Evolutionary conservation across 768 basidiomycete species (phyloP), one percentile per base, ranked within the genome.

Genomic region (Pisolithus orientalis): DNA sequence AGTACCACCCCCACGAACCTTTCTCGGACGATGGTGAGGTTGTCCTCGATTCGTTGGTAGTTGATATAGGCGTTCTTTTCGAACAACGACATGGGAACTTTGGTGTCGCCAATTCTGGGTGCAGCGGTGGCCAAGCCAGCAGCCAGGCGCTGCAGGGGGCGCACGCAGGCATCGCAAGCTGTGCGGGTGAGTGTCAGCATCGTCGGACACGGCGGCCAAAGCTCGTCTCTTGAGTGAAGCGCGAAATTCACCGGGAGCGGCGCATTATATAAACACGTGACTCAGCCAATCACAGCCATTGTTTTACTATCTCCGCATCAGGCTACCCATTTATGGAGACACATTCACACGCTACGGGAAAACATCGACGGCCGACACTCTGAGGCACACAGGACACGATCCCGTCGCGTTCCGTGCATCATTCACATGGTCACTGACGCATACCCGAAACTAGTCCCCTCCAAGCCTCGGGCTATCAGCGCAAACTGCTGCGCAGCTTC

Each of bases 31-130:
- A 95, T 69, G 59, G 79, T 84, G 56, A 98, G 87, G 78, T 94
- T 97, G 71, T 97, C 94, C 76, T 98, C 94, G 68, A 98, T 97
- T 53, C 94, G 87, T 73, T 94, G 91, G 71, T 94, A 93, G 81
- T 94, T 94, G 72, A 94, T 92, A 67, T 81, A 92, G 42, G 81
- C 83, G 60, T 77, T 81, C 65, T 85, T 83, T 70, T 93, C 90
- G 57, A 92, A 80, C 58, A 85, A 75, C 38, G 88, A 90, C 89
- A 93, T 92, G 59, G 87, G 72, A 51, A 94, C 91, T 73, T 91
- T 90, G 54, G 86, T 91, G 68, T 91, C 89, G 53, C 90, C 90
- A 60, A 94, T 94, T 61, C 87, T 78, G 44, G 84, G 77, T 6
- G 82, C 76, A 64, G 77, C 85, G 62, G 89, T 91, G 65, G 91